Percentiles rank a stretch among this genome's conserved stretches.
Evolutionary conservation across 805 yeast genomes (phyloP).

Genomic region (Maudiozyma saulgeensis): DNA sequence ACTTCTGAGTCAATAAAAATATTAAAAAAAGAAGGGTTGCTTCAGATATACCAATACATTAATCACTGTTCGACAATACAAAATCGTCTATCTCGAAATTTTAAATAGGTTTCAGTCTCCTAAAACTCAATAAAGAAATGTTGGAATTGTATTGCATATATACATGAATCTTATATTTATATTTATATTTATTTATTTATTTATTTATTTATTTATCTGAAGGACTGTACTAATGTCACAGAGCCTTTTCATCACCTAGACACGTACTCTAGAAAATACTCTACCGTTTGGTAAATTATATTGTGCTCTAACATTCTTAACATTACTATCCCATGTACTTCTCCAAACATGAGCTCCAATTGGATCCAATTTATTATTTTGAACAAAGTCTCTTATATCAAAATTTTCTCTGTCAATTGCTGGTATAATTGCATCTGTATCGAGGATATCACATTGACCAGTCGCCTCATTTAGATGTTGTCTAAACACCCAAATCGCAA

Average conservation of each 20-base stretch:
- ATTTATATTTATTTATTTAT: not conserved
- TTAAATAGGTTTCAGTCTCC: no score
- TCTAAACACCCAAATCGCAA: constrained; percentile 83
- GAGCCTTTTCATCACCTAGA: not conserved
- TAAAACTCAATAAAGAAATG: no score
- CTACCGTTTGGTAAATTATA: constrained; percentile 70
- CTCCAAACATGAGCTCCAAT: constrained; percentile 93
- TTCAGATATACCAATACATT: no score
- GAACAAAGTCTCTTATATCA: constrained; percentile 62
- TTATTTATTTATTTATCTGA: not conserved
- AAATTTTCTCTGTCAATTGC: constrained; percentile 41
- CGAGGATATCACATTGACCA: not conserved
- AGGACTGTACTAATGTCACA: not conserved
- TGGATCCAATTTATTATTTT: constrained; percentile 47
- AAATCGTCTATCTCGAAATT: no score
- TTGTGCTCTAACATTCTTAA: constrained; percentile 53
- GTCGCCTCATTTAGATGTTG: constrained; percentile 33
- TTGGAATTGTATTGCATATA: not conserved
- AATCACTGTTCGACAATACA: no score
- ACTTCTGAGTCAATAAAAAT: not conserved
- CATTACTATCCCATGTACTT: constrained; percentile 69
- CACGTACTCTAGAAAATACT: constrained; percentile 59
- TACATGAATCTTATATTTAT: not conserved
- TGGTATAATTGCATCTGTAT: not conserved
- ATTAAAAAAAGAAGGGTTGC: no score